These are phyloP conservation scores for Trichoderma cornu-damae DNA, from an alignment of 2,329 filamentous ascomycete species.

Conservation along the genomic window DNA sequence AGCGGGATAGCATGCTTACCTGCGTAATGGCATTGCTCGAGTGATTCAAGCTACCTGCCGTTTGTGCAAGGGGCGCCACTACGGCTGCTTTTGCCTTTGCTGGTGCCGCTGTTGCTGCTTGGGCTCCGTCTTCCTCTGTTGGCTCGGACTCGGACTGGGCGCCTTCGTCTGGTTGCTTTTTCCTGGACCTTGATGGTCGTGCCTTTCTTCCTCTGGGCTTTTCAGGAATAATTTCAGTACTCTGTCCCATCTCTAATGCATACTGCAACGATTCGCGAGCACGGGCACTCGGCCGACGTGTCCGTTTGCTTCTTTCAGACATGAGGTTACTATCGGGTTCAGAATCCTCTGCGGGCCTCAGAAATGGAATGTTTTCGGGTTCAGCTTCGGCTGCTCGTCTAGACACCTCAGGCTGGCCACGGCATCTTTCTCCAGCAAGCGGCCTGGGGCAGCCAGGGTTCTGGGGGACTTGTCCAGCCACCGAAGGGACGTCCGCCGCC, in stretches of 20 bases:
- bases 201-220: neutral
- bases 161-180: neutral
- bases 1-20: neutral
- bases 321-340: neutral
- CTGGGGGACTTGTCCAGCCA: neutral
- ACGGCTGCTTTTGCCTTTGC: neutral
- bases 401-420: neutral
- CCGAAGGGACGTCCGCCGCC: neutral
- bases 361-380: neutral
- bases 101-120: neutral
- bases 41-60: neutral
- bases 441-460: neutral
- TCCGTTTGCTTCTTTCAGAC: slow-evolving; percentile 3
- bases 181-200: neutral
- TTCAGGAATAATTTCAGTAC: slow-evolving; percentile 5
- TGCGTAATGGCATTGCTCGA: neutral
- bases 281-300: slow-evolving; percentile 7
- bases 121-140: neutral
- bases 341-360: neutral
- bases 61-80: neutral
- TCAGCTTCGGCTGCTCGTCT: slow-evolving; percentile 6
- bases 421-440: neutral
- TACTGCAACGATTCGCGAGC: slow-evolving; percentile 7
- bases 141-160: neutral
- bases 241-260: slow-evolving; percentile 3